phyloP scores from a whole-genome alignment of 2,329 filamentous ascomycete species.

The Shiraia bambusicola region DNA sequence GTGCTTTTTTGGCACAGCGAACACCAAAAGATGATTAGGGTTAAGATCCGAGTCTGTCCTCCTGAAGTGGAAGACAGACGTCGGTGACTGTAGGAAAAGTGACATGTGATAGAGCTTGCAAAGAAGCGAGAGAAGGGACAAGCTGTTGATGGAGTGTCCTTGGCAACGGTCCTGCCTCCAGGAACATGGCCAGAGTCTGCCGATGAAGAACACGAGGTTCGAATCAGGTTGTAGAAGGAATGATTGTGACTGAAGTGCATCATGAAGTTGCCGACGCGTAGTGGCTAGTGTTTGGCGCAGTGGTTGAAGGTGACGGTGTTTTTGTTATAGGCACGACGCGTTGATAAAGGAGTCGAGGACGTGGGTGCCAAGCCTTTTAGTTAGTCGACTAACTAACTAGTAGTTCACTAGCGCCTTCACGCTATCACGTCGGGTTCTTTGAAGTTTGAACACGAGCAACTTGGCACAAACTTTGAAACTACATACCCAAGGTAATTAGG shows the following conservation, averaged over 20 bases:
- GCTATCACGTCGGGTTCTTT: not conserved
- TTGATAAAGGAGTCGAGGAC: not conserved
- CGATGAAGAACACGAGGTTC: slow-evolving; percentile 5
- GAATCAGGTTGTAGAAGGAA: slow-evolving; percentile 13
- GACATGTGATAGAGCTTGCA: slow-evolving; percentile 57
- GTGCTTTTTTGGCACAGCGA: slow-evolving; percentile 50
- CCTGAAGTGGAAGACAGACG: slow-evolving; percentile 65
- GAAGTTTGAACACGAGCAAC: not conserved
- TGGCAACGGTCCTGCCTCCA: slow-evolving; percentile 25
- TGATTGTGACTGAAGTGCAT: slow-evolving; percentile 1
- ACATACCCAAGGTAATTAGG: too few relatives aligned
- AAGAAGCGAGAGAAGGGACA: slow-evolving; percentile 37
- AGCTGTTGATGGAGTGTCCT: slow-evolving; percentile 21
- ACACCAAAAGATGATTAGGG: slow-evolving; percentile 83
- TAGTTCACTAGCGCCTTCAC: slow-evolving; percentile 7
- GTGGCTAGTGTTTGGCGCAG: slow-evolving; percentile 9
- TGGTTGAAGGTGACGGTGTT: slow-evolving; percentile 18
- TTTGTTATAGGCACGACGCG: slow-evolving; percentile 20
- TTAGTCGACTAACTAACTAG: too few relatives aligned
- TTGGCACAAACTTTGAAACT: too few relatives aligned
- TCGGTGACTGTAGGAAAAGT: slow-evolving; percentile 80
- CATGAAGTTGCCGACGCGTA: slow-evolving; percentile 1
- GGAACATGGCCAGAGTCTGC: slow-evolving; percentile 33
- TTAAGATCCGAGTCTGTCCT: slow-evolving; percentile 88
- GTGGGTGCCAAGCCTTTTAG: slow-evolving; percentile 3